Conservation (phyloP, 345 rosid genomes). For the Populus euphratica region DNA sequence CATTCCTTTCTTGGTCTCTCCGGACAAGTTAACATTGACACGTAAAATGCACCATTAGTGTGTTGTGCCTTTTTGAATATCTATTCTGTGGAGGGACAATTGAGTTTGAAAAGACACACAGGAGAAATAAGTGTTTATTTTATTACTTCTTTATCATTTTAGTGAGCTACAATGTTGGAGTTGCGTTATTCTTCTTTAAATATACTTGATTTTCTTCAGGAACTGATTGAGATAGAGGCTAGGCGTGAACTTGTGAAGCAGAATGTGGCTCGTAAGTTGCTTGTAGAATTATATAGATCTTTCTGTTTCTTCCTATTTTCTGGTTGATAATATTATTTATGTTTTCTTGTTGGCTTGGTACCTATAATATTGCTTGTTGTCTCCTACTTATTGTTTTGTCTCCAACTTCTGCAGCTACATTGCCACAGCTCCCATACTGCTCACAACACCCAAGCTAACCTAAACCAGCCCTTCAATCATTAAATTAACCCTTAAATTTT, state of each 20-base stretch:
- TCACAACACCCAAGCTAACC: neutral
- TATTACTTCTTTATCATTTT: neutral
- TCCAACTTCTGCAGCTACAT: neutral
- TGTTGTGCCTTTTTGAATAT: neutral
- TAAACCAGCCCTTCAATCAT: neutral
- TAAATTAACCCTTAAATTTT: neutral
- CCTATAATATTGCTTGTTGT: neutral
- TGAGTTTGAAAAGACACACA: neutral
- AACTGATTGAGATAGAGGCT: slow-evolving; percentile 72
- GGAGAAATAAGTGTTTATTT: neutral
- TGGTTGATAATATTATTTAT: neutral
- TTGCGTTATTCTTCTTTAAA: neutral
- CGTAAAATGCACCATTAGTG: neutral
- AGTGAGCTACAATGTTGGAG: neutral
- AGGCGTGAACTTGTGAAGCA: slow-evolving; percentile 78
- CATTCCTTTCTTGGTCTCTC: neutral
- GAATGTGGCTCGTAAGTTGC: slow-evolving; percentile 71
- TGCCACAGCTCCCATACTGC: neutral
- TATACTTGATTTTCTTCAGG: slow-evolving; percentile 37
- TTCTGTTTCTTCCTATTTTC: slow-evolving; percentile 6
- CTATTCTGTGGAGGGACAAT: neutral
- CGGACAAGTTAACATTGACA: neutral
- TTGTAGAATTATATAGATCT: neutral
- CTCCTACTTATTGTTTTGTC: neutral
- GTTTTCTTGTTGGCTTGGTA: neutral